These are phyloP conservation scores for Chenopodium suecicum DNA, from an alignment of 148 eudicot species.

Conservation along the genomic window DNA sequence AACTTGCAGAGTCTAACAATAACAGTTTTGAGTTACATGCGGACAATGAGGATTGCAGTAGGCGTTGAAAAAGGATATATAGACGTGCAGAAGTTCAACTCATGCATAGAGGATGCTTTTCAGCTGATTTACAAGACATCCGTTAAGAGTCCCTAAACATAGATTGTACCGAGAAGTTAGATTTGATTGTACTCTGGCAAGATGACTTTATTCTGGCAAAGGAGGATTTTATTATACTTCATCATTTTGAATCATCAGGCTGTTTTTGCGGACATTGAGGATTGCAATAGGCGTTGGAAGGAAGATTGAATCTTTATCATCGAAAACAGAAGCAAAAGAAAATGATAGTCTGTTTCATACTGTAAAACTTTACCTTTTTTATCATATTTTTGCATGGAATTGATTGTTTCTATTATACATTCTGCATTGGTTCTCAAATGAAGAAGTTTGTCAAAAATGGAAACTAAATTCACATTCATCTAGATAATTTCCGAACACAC, in stretches of 20 bases:
- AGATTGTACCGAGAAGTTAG: neutral
- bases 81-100: conserved; percentile 43
- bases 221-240: neutral
- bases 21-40: conserved; percentile 56
- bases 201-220: neutral
- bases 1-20: conserved; percentile 65
- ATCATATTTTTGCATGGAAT: neutral
- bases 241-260: too few species aligned
- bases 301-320: neutral
- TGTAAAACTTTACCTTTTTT: neutral
- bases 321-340: neutral
- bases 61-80: conserved; percentile 51
- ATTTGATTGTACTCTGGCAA: neutral
- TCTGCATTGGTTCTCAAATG: neutral
- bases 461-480: neutral
- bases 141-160: conserved; percentile 12
- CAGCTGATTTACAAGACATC: conserved; percentile 48
- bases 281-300: conserved; percentile 36
- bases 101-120: conserved; percentile 54
- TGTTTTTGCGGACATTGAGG: conserved; percentile 33
- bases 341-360: neutral
- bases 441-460: neutral
- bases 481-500: neutral
- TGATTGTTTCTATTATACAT: neutral
- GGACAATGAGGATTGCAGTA: conserved; percentile 44